Base-by-base conservation (phyloP, 768 basidiomycete genomes). In the Xerocomellus amylosporus region DNA sequence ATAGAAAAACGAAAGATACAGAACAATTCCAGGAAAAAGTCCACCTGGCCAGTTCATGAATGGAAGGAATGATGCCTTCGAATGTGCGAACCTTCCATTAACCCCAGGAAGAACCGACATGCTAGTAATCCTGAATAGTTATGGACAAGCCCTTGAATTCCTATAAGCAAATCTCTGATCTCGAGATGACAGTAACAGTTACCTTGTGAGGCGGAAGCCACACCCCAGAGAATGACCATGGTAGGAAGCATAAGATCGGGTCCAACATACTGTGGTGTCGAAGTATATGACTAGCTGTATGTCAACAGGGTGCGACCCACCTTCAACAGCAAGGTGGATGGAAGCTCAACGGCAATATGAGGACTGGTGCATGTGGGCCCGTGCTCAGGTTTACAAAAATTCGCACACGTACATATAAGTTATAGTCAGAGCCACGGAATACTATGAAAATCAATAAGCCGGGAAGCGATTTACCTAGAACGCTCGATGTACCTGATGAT, bases 291-390 rank as follows among this genome's bases (percentile, higher is more conserved):
- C 28, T 1, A 40, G 6, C 13, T 8, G 10, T 15, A 28, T 14
- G 28, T 40, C 28, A 24, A 34, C 15, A 15, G 26, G 37, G 17
- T 14, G 12, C 19, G 22, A 48, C 24, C 50, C 34, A 73, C 74
- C 63, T 83, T 85, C 34, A 86, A 75, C n/a, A 85, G 60, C 37
- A 86, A 71, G 56, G 84, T 84, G 3, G 83, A 79, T 13, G 85
- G 85, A 33, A 87, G 67, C 59, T 86, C 82, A 13, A 82, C 77
- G 1, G 72, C 64, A 47, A 84, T 80, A 53, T 82, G 83, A 0
- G 81, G 80, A 7, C 72, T 73, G 22, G 7, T 17, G 13, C 1
- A 28, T 28, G 28, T 28, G 28, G 1, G 28, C 28, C 28, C 8
- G 28, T 28, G 28, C 8, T 28, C 87, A 28, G 28, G 28, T 28